Percentiles rank a stretch among this genome's conserved stretches.
Conservation (phyloP, 208 protist genomes). For the Strigomonas culicis region DNA sequence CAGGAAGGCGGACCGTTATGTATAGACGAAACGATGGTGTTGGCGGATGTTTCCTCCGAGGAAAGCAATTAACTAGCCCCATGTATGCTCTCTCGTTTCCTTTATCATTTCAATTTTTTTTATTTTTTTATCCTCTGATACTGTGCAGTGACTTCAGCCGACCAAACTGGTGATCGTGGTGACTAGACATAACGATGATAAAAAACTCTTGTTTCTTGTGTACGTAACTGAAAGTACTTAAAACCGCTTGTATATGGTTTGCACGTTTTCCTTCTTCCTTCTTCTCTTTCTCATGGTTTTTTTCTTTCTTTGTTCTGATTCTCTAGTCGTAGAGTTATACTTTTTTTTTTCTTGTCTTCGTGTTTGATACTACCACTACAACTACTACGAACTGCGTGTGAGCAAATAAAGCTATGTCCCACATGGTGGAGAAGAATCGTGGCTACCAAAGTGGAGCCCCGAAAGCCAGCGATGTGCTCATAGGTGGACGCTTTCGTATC, state of each 20-base stretch:
- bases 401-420: conserved; percentile 13
- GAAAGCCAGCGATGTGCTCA: conserved; percentile 34
- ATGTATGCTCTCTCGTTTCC: conserved; percentile 13
- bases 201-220: no score
- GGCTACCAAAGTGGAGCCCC: not conserved
- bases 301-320: conserved; percentile 6
- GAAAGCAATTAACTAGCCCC: no score
- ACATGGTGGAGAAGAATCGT: not conserved
- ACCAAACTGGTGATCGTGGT: not conserved
- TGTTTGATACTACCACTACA: not conserved
- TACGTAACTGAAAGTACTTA: not conserved
- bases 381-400: not conserved
- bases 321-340: not conserved
- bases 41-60: no score
- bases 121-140: conserved; percentile 6
- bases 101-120: not conserved
- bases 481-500: conserved; percentile 92
- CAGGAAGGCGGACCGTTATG: conserved; percentile 15
- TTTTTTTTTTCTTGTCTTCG: conserved; percentile 3
- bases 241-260: not conserved
- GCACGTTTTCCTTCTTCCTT: conserved; percentile 11
- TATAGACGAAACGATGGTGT: not conserved
- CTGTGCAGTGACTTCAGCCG: no score
- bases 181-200: no score
- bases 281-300: conserved; percentile 12